Conservation (phyloP, 202 grass and related monocot species). For the Setaria viridis region DNA sequence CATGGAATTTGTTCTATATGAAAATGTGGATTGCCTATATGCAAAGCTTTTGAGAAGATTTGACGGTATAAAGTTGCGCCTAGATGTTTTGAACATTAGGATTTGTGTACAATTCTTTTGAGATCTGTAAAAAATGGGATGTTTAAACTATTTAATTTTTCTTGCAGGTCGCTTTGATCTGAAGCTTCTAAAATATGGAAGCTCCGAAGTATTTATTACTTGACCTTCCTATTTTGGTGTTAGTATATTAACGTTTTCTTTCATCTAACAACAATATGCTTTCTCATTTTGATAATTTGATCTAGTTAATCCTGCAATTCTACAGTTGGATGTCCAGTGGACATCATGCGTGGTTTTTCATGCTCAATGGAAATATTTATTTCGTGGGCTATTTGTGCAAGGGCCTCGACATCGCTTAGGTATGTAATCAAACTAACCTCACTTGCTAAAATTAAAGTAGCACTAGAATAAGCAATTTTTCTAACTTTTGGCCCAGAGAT, state of each 20-base stretch:
- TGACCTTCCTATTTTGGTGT: background rate
- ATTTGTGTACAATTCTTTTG: background rate
- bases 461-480: background rate
- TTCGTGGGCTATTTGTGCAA: background rate
- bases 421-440: background rate
- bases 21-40: background rate
- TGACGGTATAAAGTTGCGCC: background rate
- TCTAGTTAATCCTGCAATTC: background rate
- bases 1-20: background rate
- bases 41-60: background rate
- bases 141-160: slow-evolving; percentile 5
- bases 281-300: slow-evolving; percentile 24
- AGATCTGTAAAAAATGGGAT: background rate
- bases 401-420: background rate
- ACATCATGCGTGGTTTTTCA: background rate
- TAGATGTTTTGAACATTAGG: background rate
- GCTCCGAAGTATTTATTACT: slow-evolving; percentile 14
- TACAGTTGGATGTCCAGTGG: background rate
- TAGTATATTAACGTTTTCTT: background rate
- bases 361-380: background rate
- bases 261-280: background rate
- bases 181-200: background rate
- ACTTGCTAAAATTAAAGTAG: background rate
- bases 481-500: background rate
- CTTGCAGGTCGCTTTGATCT: slow-evolving; percentile 4